phyloP scores from a whole-genome alignment of 805 yeast genomes.

The Starmerella davenportii region DNA sequence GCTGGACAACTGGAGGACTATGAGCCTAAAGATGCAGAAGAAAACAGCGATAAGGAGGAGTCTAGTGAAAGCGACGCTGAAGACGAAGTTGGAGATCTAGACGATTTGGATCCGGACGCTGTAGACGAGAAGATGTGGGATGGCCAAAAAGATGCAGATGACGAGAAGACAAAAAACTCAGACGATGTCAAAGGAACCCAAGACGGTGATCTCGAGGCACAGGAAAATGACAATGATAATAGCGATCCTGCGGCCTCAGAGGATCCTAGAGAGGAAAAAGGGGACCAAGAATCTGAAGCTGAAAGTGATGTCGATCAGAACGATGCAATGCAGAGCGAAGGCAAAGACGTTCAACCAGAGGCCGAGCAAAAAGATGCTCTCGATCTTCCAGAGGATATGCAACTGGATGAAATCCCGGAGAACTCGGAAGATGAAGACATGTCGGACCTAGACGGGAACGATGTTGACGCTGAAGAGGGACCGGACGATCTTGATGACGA shows the following conservation, averaged over 20 bases:
- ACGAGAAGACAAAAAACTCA: constrained; percentile 55
- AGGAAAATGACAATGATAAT: constrained; percentile 12
- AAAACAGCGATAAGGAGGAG: constrained; percentile 33
- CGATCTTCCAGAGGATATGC: constrained; percentile 83
- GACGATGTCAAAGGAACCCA: constrained; percentile 38
- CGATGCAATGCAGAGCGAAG: constrained; percentile 20
- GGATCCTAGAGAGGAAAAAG: constrained; percentile 25
- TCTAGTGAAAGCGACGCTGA: constrained; percentile 52
- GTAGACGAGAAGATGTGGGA: constrained; percentile 97
- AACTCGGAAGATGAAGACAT: constrained; percentile 34
- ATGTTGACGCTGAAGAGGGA: constrained; percentile 20
- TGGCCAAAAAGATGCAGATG: constrained; percentile 61
- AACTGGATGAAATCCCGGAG: constrained; percentile 31
- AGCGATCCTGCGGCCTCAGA: constrained; percentile 19
- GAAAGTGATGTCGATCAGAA: constrained; percentile 46
- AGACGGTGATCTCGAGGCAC: constrained; percentile 25
- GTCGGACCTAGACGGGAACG: constrained; percentile 23
- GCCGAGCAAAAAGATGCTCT: constrained; percentile 74
- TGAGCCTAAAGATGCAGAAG: constrained; percentile 40
- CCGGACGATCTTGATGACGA: constrained; percentile 22
- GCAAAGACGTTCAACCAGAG: constrained; percentile 51
- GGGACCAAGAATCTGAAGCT: constrained; percentile 35
- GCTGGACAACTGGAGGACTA: constrained; percentile 79
- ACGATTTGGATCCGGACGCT: constrained; percentile 83
- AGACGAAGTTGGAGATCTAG: constrained; percentile 76